Conservation (phyloP, 305 asterid species). For the Coffea humblotiana region DNA sequence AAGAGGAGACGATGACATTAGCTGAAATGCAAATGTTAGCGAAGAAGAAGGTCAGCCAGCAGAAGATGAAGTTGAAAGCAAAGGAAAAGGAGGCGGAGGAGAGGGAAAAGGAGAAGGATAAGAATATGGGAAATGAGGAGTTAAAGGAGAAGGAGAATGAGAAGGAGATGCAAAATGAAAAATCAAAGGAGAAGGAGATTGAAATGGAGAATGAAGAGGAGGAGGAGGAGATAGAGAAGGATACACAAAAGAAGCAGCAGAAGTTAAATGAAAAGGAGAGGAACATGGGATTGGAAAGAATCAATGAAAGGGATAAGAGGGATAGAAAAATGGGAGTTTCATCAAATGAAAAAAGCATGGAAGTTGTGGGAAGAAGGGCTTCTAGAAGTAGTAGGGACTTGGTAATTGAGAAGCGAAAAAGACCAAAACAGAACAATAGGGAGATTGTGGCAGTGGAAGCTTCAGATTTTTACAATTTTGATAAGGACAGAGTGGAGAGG, state of each 20-base stretch:
- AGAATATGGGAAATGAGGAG: neutral
- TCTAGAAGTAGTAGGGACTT: conserved; percentile 25
- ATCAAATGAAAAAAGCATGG: conserved; percentile 35
- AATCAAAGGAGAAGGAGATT: conserved; percentile 10
- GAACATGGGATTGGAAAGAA: conserved; percentile 18
- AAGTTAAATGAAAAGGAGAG: conserved; percentile 10
- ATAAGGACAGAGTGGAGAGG: conserved; percentile 61
- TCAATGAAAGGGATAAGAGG: conserved; percentile 38
- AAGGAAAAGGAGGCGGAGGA: conserved; percentile 19
- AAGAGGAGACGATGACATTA: conserved; percentile 64
- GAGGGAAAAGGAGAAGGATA: neutral
- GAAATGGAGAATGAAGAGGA: conserved; percentile 3
- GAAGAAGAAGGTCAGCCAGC: conserved; percentile 36
- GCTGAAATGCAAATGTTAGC: conserved; percentile 50
- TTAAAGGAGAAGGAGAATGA: neutral
- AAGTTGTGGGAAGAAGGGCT: conserved; percentile 20
- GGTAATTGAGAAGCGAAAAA: conserved; percentile 30
- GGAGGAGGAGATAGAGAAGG: conserved; percentile 6
- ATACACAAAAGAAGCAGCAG: conserved; percentile 10
- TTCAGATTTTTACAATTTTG: conserved; percentile 72
- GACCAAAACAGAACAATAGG: conserved; percentile 31
- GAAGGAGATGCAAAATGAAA: neutral
- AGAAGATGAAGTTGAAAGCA: conserved; percentile 27
- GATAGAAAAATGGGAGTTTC: conserved; percentile 35
- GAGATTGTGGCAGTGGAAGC: conserved; percentile 52